Evolutionary conservation across 257 asterid genomes (phyloP).

Genomic region (Petrea volubilis): DNA sequence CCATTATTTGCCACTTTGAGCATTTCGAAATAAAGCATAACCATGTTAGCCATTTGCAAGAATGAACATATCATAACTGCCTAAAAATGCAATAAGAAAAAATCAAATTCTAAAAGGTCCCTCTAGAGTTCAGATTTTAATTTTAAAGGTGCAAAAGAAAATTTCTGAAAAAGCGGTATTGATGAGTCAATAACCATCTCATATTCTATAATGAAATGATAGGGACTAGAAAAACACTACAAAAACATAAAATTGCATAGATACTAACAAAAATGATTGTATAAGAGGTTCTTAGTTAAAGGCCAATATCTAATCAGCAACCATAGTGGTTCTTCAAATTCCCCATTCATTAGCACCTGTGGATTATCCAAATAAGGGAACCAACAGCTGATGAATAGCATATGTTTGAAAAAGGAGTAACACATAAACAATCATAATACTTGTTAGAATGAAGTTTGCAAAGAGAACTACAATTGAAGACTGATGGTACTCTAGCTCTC

Average conservation of each 20-base stretch:
- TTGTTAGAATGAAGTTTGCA: too few species aligned
- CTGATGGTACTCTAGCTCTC: too few species aligned
- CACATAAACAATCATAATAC: too few species aligned
- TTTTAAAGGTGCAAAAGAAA: conserved; percentile 1
- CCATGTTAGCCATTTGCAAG: conserved; percentile 1
- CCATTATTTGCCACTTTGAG: conserved; percentile 41
- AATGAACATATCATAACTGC: background rate
- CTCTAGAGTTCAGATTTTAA: background rate
- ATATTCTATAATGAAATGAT: background rate
- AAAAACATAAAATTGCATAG: background rate
- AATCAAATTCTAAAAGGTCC: too few species aligned
- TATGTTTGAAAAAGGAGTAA: too few species aligned
- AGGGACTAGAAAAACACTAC: background rate
- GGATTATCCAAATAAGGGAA: background rate
- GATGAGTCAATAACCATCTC: conserved; percentile 4
- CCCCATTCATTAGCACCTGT: background rate
- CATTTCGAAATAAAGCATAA: conserved; percentile 9
- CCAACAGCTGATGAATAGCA: background rate
- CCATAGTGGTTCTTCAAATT: background rate
- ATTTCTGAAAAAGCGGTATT: background rate
- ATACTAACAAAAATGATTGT: background rate
- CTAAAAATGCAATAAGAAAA: background rate
- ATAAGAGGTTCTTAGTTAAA: background rate
- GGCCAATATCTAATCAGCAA: background rate
- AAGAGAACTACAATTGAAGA: too few species aligned